Base-by-base conservation (phyloP, 2,329 filamentous ascomycete genomes). In the Tolypocladium pustulatum region DNA sequence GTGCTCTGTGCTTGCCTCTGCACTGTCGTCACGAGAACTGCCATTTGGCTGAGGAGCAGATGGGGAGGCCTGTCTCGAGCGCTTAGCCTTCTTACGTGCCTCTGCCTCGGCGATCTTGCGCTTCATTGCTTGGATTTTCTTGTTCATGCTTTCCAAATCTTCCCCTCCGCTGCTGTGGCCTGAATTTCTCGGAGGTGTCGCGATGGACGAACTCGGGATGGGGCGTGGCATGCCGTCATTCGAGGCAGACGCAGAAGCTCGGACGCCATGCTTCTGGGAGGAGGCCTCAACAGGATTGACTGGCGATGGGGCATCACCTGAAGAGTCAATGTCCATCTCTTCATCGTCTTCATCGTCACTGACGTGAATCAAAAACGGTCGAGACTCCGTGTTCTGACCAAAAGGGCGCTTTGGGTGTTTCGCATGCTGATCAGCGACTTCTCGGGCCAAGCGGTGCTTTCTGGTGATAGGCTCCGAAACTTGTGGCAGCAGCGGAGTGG, bases 281-380 rank as follows among this genome's bases (percentile, higher is more conserved):
- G 72, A 65, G 3, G 66, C 68, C 6, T 64, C 66, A 22, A 60
- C 66, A 13, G 67, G 68, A 27, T 72, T 72, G 6, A 69, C 65
- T 3, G 72, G 66, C 20, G 71, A 68, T 30, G 72, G 65, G 4
- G 75, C 75, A 27, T 80, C 77, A 34, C 72, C 75, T 12, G 77
- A 78, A 54, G 80, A 83, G 32, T 83, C 83, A 30, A 87, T 78
- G 38, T 89, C 86, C 84, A 87, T 88, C 59, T 85, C 85, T 54
- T 85, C 79, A 62, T 86, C 83, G 58, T 84, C 83, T 55, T 84
- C 81, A 41, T 81, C 79, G 8, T 96, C 92, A 68, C 90, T 96
- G 43, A 95, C 87, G 63, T 95, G 84, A 64, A 96, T 96, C 43
- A 96, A 82, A 57, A 96, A 81, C 3, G 81, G 81, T 55, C 85